Evolutionary conservation across 768 basidiomycete species (phyloP), one percentile per base, ranked within the genome.

Genomic region (Leccinum subgranulosum): DNA sequence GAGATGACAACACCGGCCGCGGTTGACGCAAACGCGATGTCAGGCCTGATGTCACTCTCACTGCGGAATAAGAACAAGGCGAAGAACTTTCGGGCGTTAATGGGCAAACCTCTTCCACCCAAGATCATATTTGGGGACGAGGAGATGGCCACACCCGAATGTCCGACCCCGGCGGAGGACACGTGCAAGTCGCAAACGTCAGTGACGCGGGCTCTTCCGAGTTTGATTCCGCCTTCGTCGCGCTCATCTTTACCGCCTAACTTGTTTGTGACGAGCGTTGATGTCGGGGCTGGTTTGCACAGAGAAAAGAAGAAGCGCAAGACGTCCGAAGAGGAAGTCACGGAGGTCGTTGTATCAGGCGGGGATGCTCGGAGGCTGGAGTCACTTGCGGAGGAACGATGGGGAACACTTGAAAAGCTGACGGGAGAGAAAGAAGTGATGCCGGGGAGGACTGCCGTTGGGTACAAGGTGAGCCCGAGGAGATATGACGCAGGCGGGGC

Each of bases 51-150:
- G 14, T 67, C 61, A 57, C 75, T 81, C 43, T 82, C 82, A 0
- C 70, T 89, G 21, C 77, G 81, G 46, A 90, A 88, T 68, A 90
- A 88, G 71, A 90, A 89, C 70, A 91, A 90, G 69, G 82, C 81
- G 47, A 86, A 82, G 56, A 84, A 83, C 19, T 89, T 86, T 71
- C 84, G 79, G 63, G 75, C 81, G 50, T 73, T 81, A 7, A 76
- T 85, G 69, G 61, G 71, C 49, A 72, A 39, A 67, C 77, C 53
- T 51, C 77, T 69, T 60, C 78, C 69, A 33, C 66, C 73, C 39
- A 88, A 83, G 69, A 86, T 88, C 55, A 72, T 83, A 17, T 88
- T 88, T 59, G 67, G 67, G 1, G 64, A 70, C 12, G 56, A 59
- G 36, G 65, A 15, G 15, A 53, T 25, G 39, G 29, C 33, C n/a